Evolutionary conservation across 306 rosid species (phyloP), one percentile per base, ranked within the genome.

Genomic region (Vicia villosa): DNA sequence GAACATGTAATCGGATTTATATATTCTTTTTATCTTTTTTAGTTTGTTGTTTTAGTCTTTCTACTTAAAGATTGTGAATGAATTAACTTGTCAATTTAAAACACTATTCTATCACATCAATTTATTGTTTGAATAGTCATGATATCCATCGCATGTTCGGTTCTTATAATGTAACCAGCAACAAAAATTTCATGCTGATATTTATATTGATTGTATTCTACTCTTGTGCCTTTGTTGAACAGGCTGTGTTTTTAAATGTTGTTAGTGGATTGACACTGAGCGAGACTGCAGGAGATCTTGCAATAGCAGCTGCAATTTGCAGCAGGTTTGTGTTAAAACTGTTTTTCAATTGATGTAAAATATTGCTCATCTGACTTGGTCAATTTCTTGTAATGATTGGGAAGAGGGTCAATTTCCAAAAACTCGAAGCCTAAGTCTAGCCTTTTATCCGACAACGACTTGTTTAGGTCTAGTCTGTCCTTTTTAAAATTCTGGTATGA

Each of bases 271-370:
- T 87, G 77, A 62, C 62, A 4, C 63, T 94, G 79, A 41, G 81
- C 8, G 98, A 94, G 80, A 88, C 98, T 19, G 97, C 97, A 5
- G 97, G 98, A 73, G 98, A 94, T 87, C 94, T 94, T 70, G 97
- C 98, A 20, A 63, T 94, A 72, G 98, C 98, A 5, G 91, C 86
- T 64, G 97, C 98, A 55, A 93, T 93, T 74, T 90, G 98, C 84
- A 94, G 98, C 97, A 94, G 98, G 98, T 82, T 77, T 38, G 69
- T 50, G 30, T 50, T 69, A 61, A 56, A 24, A 19, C 2, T 41
- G 51, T 17, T 49, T 32, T 32, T 50, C 2, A 68, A 19, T 51
- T 69, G 26, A 21, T 42, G 22, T 52, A 69, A 20, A 45, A 22
- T 30, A 20, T 68, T 63, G 26, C 40, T 56, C 9, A 79, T 14